A percentile compares a stretch with the other conserved stretches of the same genome.
These are phyloP conservation scores for Arabidopsis arenosa DNA, from an alignment of 345 rosid species.

Conservation along the genomic window DNA sequence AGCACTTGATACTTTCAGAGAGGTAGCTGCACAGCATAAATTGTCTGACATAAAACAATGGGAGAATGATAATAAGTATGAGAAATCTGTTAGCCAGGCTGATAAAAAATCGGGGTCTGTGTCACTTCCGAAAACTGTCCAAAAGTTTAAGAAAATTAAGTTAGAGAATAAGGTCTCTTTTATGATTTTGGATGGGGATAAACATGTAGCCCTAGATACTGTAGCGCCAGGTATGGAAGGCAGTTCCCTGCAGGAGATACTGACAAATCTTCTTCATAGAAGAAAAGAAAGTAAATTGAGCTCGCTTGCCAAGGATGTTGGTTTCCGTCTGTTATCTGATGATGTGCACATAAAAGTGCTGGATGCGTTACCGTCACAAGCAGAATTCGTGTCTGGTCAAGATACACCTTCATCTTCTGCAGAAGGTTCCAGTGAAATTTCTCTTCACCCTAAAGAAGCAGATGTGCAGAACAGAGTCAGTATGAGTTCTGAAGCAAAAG, in stretches of 20 bases:
- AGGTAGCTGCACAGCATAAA: constrained; percentile 59
- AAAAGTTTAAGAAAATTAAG: constrained; percentile 52
- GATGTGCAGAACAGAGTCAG: constrained; percentile 37
- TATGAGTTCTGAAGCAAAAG: constrained; percentile 40
- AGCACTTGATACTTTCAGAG: constrained; percentile 70
- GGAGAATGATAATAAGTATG: constrained; percentile 45
- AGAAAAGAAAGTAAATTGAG: constrained; percentile 67
- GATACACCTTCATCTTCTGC: constrained; percentile 44
- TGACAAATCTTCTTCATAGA: constrained; percentile 65
- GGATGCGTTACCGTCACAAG: constrained; percentile 48
- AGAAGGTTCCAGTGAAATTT: constrained; percentile 45
- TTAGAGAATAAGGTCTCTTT: constrained; percentile 72
- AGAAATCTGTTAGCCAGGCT: constrained; percentile 48
- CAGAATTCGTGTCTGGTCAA: constrained; percentile 52
- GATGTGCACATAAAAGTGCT: constrained; percentile 63
- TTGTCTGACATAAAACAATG: constrained; percentile 41
- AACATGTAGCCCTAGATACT: constrained; percentile 56
- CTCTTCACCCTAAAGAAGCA: constrained; percentile 44
- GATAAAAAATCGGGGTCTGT: constrained; percentile 43
- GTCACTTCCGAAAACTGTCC: constrained; percentile 57
- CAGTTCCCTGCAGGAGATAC: constrained; percentile 73
- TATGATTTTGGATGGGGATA: constrained; percentile 70
- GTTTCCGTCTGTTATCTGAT: constrained; percentile 83
- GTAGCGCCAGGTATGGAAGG: constrained; percentile 62
- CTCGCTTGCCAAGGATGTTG: constrained; percentile 80